Conservation (phyloP, 2,329 filamentous ascomycete species). For the Pseudogymnoascus destructans region DNA sequence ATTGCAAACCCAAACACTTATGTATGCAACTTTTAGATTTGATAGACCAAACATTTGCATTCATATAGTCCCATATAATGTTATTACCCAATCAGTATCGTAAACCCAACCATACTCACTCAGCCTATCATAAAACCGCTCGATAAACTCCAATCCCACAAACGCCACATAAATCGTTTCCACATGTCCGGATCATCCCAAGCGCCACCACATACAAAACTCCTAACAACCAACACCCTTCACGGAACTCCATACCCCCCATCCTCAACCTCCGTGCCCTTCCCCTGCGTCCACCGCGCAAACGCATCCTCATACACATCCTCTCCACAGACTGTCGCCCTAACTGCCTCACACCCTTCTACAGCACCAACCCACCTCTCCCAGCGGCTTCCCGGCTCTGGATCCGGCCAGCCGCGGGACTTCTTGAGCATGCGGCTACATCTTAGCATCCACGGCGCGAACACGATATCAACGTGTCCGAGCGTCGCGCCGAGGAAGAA, state of each 20-base stretch:
- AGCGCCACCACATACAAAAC: background rate
- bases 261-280: background rate
- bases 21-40: no score
- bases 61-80: background rate
- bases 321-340: constrained; percentile 22
- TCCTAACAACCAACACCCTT: background rate
- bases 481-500: constrained; percentile 27
- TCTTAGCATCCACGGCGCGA: constrained; percentile 31
- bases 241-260: constrained; percentile 1
- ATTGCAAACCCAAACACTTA: no score
- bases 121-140: background rate
- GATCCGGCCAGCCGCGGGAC: constrained; percentile 29
- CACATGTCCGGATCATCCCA: background rate
- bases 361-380: constrained; percentile 28
- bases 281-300: background rate
- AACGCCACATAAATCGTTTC: constrained; percentile 7
- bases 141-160: background rate
- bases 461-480: constrained; percentile 29
- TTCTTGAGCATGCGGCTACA: constrained; percentile 28
- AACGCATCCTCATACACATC: constrained; percentile 2
- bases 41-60: background rate
- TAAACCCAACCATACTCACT: constrained; percentile 1
- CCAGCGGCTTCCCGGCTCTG: constrained; percentile 26
- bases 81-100: background rate
- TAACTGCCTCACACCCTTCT: constrained; percentile 28